These are phyloP conservation scores for Leptomonas pyrrhocoris DNA, from an alignment of 208 protist species.

Conservation along the genomic window DNA sequence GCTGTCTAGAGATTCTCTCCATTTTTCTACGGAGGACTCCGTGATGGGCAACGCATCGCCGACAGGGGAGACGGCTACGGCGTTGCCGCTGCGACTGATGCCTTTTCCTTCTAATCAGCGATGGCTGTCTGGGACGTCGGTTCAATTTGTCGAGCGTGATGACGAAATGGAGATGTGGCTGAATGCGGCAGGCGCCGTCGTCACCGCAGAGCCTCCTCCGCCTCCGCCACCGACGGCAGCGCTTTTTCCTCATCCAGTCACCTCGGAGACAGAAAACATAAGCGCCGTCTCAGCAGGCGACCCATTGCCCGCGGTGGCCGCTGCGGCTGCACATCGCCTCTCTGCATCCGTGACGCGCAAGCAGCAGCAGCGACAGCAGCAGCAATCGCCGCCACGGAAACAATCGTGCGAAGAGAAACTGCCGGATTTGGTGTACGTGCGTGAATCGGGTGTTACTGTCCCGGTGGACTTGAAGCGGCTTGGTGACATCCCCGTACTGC, in stretches of 20 bases:
- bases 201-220: constrained; percentile 20
- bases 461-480: constrained; percentile 19
- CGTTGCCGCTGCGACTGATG: constrained; percentile 16
- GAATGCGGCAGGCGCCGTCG: constrained; percentile 20
- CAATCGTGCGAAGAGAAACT: constrained; percentile 8
- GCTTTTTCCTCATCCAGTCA: background rate
- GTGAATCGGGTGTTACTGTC: constrained; percentile 6
- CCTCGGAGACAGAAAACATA: background rate
- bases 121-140: constrained; percentile 18
- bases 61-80: background rate
- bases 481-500: constrained; percentile 40
- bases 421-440: constrained; percentile 45
- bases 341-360: constrained; percentile 1
- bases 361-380: background rate
- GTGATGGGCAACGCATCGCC: background rate
- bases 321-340: background rate
- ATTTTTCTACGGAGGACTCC: background rate
- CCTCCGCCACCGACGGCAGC: background rate
- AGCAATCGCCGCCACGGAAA: background rate
- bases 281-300: background rate
- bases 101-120: constrained; percentile 16
- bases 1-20: background rate
- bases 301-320: background rate
- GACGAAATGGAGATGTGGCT: constrained; percentile 38
- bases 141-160: constrained; percentile 26